These are phyloP conservation scores for Brettanomyces nanus DNA, from an alignment of 805 yeast genomes.

Conservation along the genomic window DNA sequence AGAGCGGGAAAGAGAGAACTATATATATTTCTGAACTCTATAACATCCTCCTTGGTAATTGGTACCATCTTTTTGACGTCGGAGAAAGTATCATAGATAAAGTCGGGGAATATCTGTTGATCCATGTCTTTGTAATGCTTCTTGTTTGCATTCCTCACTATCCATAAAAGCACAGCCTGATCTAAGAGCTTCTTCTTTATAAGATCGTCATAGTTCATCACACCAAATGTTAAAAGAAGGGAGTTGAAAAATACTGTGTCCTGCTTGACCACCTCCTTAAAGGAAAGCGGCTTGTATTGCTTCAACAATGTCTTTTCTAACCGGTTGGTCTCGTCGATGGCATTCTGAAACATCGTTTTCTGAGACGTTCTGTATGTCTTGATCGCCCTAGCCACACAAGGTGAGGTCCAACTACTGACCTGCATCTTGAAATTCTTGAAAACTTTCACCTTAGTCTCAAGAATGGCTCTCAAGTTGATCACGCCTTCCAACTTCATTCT, in stretches of 20 bases:
- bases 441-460: slow-evolving; percentile 40
- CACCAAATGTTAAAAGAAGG: slow-evolving; percentile 48
- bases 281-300: slow-evolving; percentile 42
- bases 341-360: slow-evolving; percentile 33
- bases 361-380: slow-evolving; percentile 44
- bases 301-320: slow-evolving; percentile 38
- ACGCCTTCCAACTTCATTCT: slow-evolving; percentile 58
- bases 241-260: slow-evolving; percentile 38
- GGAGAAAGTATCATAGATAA: slow-evolving; percentile 30
- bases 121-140: slow-evolving; percentile 26
- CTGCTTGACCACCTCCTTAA: slow-evolving; percentile 35
- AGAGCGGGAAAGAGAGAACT: slow-evolving; percentile 35
- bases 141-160: slow-evolving; percentile 49
- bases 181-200: slow-evolving; percentile 41
- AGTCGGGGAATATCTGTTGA: slow-evolving; percentile 38
- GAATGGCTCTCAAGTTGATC: slow-evolving; percentile 41
- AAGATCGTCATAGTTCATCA: slow-evolving; percentile 44
- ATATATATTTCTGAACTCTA: slow-evolving; percentile 46
- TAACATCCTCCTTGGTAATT: slow-evolving; percentile 44
- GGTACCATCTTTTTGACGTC: slow-evolving; percentile 24
- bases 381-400: slow-evolving; percentile 24
- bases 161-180: slow-evolving; percentile 54
- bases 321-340: slow-evolving; percentile 37
- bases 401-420: slow-evolving; percentile 14
- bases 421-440: slow-evolving; percentile 28